phyloP scores from a whole-genome alignment of 768 basidiomycete genomes.

The Tricholoma flavovirens region DNA sequence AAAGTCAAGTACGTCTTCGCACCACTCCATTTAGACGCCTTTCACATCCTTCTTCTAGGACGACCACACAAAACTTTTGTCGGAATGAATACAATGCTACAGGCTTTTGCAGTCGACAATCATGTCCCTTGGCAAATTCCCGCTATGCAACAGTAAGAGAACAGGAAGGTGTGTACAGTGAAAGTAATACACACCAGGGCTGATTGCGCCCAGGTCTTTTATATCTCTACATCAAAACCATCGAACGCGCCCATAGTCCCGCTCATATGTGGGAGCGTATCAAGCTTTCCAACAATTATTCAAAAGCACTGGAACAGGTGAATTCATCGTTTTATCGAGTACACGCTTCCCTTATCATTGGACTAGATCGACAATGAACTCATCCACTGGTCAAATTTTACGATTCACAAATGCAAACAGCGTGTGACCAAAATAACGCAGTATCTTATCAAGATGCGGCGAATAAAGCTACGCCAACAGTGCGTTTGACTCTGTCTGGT shows the following conservation, averaged over 20 bases:
- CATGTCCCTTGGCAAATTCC: slow-evolving; percentile 97
- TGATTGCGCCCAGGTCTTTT: slow-evolving; percentile 50
- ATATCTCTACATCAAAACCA: slow-evolving; percentile 95
- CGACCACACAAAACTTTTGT: slow-evolving; percentile 95
- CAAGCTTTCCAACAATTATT: slow-evolving; percentile 88
- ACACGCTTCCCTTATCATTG: not conserved
- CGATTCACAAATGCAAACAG: slow-evolving; percentile 99
- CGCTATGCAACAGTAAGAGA: slow-evolving; percentile 98
- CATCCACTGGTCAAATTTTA: slow-evolving; percentile 98
- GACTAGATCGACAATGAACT: slow-evolving; percentile 88
- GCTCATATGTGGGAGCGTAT: slow-evolving; percentile 98
- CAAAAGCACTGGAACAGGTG: slow-evolving; percentile 93
- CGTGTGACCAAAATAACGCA: slow-evolving; percentile 98
- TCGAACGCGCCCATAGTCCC: slow-evolving; percentile 94
- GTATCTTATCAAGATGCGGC: slow-evolving; percentile 97
- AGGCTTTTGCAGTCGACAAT: slow-evolving; percentile 90
- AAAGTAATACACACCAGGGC: not conserved
- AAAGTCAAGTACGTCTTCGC: slow-evolving; percentile 86
- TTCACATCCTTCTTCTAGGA: slow-evolving; percentile 41
- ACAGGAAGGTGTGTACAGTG: slow-evolving; percentile 64
- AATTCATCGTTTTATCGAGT: slow-evolving; percentile 4
- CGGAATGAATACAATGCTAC: slow-evolving; percentile 98
- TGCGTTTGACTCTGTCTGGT: slow-evolving; percentile 32
- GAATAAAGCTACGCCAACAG: slow-evolving; percentile 82
- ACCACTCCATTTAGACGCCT: not conserved